Evolutionary conservation across 176 grass and related monocot genomes (phyloP).

Genomic region (Neostapfia colusana): DNA sequence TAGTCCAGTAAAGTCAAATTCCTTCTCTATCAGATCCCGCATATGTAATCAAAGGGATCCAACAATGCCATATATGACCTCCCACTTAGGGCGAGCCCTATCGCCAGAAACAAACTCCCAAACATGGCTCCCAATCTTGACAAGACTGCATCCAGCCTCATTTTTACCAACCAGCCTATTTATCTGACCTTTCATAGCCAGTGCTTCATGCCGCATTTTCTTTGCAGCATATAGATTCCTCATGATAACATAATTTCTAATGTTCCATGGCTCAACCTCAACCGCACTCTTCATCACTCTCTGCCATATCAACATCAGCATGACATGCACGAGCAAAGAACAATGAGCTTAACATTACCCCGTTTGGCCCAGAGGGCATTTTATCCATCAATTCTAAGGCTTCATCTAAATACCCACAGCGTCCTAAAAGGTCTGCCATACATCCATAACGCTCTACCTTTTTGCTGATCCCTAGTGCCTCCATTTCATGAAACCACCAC

Average conservation of each 20-base stretch:
- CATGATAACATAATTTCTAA: constrained; percentile 21
- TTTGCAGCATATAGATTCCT: constrained; percentile 17
- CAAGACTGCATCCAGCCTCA: constrained; percentile 8
- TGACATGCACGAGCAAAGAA: constrained; percentile 11
- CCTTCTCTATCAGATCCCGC: not conserved
- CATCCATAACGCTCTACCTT: constrained; percentile 24
- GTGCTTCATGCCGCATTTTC: constrained; percentile 5
- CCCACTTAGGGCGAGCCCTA: not conserved
- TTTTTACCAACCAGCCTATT: constrained; percentile 21
- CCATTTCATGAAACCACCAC: constrained; percentile 9
- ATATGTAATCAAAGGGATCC: constrained; percentile 8
- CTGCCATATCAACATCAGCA: constrained; percentile 11
- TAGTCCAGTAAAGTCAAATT: not conserved
- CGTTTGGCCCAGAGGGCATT: constrained; percentile 11
- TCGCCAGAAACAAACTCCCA: constrained; percentile 20
- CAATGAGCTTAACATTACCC: constrained; percentile 23
- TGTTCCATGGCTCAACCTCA: constrained; percentile 1
- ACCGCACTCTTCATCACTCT: not conserved
- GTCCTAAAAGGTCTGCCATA: constrained; percentile 13
- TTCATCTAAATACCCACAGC: constrained; percentile 14
- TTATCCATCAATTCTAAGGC: not conserved
- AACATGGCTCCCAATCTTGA: constrained; percentile 8
- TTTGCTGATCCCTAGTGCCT: constrained; percentile 14
- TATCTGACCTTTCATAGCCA: constrained; percentile 24
- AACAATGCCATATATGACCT: not conserved